Evolutionary conservation across 306 rosid genomes (phyloP).

Genomic region (Clitoria ternatea): DNA sequence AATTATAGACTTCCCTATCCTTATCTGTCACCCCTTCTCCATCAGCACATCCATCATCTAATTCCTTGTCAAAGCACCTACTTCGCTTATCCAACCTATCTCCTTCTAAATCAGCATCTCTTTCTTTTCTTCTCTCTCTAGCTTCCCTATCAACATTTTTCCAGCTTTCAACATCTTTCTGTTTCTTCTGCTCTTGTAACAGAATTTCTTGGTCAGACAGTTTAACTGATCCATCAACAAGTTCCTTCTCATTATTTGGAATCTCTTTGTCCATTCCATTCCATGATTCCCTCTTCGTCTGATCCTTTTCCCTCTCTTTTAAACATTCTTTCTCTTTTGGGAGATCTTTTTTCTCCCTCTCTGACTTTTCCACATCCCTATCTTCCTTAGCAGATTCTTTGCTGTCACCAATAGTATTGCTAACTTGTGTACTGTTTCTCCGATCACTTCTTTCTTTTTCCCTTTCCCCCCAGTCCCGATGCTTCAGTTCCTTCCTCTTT

Average conservation of each 20-base stretch:
- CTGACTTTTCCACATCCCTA: slow-evolving; percentile 64
- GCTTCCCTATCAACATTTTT: slow-evolving; percentile 62
- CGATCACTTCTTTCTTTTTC: slow-evolving; percentile 81
- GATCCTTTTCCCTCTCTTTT: slow-evolving; percentile 80
- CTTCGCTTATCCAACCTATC: slow-evolving; percentile 59
- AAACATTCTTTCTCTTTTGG: slow-evolving; percentile 64
- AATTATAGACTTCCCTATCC: slow-evolving; percentile 70
- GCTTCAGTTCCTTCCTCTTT: slow-evolving; percentile 75
- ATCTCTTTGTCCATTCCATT: slow-evolving; percentile 61
- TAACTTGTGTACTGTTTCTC: slow-evolving; percentile 47
- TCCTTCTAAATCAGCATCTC: slow-evolving; percentile 62
- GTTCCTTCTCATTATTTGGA: slow-evolving; percentile 59
- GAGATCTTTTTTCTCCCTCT: slow-evolving; percentile 70
- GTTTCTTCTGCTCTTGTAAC: slow-evolving; percentile 64
- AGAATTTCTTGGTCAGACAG: slow-evolving; percentile 54
- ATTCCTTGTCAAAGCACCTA: slow-evolving; percentile 66
- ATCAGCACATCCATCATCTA: slow-evolving; percentile 70
- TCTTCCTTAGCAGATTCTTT: slow-evolving; percentile 75
- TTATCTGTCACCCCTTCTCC: slow-evolving; percentile 59
- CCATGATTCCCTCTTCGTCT: slow-evolving; percentile 64
- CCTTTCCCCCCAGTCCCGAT: slow-evolving; percentile 84
- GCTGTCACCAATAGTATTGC: slow-evolving; percentile 44
- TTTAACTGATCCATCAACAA: slow-evolving; percentile 55
- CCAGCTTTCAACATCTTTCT: slow-evolving; percentile 70
- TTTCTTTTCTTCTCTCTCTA: slow-evolving; percentile 74